Percentiles rank a stretch among this genome's conserved stretches.
Conservation (phyloP, 2,329 filamentous ascomycete species). For the Scytalidium lignicola region DNA sequence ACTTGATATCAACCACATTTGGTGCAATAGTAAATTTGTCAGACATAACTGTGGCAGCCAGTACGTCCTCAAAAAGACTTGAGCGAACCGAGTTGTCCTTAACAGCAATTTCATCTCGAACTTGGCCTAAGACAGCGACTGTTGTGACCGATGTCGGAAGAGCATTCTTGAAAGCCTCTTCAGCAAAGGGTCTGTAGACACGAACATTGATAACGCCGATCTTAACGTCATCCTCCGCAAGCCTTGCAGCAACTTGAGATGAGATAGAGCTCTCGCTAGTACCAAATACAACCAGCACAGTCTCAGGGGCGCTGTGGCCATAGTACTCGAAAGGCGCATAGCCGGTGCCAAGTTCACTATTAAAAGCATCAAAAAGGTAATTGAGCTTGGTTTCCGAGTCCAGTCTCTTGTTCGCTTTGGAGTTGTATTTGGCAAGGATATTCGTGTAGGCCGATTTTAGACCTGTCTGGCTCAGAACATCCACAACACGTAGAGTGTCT, state of each 20-base stretch:
- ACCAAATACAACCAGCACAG: conserved; percentile 87
- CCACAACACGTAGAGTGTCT: conserved; percentile 77
- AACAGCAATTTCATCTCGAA: conserved; percentile 66
- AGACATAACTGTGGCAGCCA: conserved; percentile 79
- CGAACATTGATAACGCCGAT: conserved; percentile 88
- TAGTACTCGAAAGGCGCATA: conserved; percentile 94
- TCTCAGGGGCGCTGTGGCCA: conserved; percentile 73
- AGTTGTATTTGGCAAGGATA: conserved; percentile 52
- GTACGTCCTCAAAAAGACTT: conserved; percentile 84
- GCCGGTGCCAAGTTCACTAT: conserved; percentile 86
- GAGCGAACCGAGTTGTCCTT: conserved; percentile 74
- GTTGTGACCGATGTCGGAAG: conserved; percentile 71
- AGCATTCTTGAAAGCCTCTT: conserved; percentile 83
- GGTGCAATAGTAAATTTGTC: conserved; percentile 58
- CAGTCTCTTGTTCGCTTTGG: conserved; percentile 62
- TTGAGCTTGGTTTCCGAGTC: conserved; percentile 68
- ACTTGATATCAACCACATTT: conserved; percentile 79
- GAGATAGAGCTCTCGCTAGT: conserved; percentile 85
- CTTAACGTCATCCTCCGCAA: conserved; percentile 68
- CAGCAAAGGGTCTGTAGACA: conserved; percentile 90
- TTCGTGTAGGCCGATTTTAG: conserved; percentile 65
- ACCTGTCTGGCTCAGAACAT: conserved; percentile 69
- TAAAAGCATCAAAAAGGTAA: conserved; percentile 69
- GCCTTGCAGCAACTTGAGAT: conserved; percentile 69
- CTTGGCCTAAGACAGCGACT: conserved; percentile 85